phyloP scores from a whole-genome alignment of 306 rosid species.

The Fragaria nilgerrensis region DNA sequence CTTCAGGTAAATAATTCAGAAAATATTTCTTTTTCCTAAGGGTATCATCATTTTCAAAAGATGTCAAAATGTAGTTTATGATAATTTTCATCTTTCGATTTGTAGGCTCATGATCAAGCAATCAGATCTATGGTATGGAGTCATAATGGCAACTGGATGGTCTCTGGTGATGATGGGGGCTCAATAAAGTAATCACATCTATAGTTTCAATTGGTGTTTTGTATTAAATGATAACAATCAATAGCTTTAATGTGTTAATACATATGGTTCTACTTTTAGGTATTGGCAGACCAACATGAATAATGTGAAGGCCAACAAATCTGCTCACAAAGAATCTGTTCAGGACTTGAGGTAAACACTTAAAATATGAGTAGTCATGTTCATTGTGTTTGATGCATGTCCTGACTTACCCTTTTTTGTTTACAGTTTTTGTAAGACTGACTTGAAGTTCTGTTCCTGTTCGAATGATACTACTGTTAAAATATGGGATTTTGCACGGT shows the following conservation, averaged over 20 bases:
- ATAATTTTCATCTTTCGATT: constrained; percentile 2
- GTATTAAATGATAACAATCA: constrained; percentile 12
- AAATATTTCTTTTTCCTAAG: neutral
- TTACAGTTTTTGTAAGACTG: constrained; percentile 94
- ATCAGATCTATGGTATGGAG: constrained; percentile 99
- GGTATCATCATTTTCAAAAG: neutral
- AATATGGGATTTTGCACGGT: constrained; percentile 98
- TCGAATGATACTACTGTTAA: constrained; percentile 95
- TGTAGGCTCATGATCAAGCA: constrained; percentile 98
- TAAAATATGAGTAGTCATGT: constrained; percentile 1
- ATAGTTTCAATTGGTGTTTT: constrained; percentile 9
- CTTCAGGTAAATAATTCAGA: constrained; percentile 66
- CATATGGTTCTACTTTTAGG: constrained; percentile 41
- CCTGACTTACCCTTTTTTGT: constrained; percentile 20
- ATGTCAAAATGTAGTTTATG: constrained; percentile 20
- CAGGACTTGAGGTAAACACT: constrained; percentile 77
- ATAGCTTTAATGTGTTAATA: constrained; percentile 18
- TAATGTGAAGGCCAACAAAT: constrained; percentile 92
- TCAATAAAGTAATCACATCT: constrained; percentile 72
- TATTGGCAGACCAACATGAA: constrained; percentile 99
- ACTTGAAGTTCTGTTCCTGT: constrained; percentile 96
- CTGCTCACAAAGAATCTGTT: constrained; percentile 99
- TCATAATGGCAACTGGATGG: constrained; percentile 99
- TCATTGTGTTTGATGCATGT: constrained; percentile 25
- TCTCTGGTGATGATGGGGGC: constrained; percentile 99